These are phyloP conservation scores for Hymenoscyphus occultus DNA, from an alignment of 2,329 filamentous ascomycete genomes.

Conservation along the genomic window DNA sequence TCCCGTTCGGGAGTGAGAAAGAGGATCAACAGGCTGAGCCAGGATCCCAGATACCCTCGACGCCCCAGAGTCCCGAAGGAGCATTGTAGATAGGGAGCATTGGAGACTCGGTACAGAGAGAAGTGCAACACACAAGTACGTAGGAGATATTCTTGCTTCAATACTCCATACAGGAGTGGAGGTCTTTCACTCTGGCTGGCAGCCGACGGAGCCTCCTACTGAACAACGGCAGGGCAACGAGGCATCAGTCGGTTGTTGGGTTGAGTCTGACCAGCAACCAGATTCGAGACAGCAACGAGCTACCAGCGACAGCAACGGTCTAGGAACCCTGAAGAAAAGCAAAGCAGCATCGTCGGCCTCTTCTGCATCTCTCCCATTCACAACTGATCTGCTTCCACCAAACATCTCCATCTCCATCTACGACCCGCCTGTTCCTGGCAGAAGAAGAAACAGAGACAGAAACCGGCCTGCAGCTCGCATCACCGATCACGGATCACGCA, in stretches of 20 bases:
- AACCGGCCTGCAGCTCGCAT: background rate
- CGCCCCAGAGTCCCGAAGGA: background rate
- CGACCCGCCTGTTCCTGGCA: background rate
- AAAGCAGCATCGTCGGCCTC: background rate
- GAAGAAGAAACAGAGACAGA: background rate
- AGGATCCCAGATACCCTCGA: background rate
- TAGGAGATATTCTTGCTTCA: no score
- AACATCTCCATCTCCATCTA: background rate
- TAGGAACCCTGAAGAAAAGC: background rate
- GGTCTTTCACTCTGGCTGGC: background rate
- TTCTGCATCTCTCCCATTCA: no score
- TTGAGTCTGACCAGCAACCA: slow-evolving; percentile 3
- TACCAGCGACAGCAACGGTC: background rate
- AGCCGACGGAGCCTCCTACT: background rate
- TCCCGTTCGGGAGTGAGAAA: background rate
- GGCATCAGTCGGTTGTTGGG: background rate
- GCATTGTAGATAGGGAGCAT: background rate
- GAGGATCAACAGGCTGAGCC: background rate
- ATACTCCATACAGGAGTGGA: background rate
- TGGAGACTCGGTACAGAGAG: background rate
- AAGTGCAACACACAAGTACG: no score
- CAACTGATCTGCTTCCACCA: no score
- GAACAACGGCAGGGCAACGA: slow-evolving; percentile 2
- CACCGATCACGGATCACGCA: background rate
- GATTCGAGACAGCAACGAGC: no score